Base-by-base conservation (phyloP, 768 basidiomycete species). In the Coprinopsis sp. region DNA sequence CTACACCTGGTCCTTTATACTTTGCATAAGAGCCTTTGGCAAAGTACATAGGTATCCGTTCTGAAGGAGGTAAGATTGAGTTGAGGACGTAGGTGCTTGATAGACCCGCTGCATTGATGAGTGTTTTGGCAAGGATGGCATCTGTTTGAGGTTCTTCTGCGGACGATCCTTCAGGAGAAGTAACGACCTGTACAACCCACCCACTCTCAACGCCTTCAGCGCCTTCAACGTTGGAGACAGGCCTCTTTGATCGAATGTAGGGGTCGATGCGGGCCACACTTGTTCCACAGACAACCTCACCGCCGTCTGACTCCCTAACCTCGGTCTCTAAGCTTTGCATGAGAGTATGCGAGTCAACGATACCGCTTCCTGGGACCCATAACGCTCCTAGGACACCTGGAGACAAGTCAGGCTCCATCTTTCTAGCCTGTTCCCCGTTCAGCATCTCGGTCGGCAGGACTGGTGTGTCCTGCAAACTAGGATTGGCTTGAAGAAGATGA, bases 181-280 rank as follows among this genome's bases (percentile, higher is more conserved):
- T 84, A 21, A 81, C 72, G 4, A 78, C 77, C 64, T 96, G 93
- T 7, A 96, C 85, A 16, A 94, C 81, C 93, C 93, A 97, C 2
- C 94, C 92, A 16, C 73, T 68, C 38, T 74, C 73, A 4, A 45
- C 46, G n/a, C 62, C 55, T 18, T 64, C 64, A 33, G 57, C 6
- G 48, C 66, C 59, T 16, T 63, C 56, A 29, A 53, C 34, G 29
- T 44, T 54, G 12, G 52, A n/a, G n/a, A n/a, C 33, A 6, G 55
- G 46, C 13, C 27, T 46, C 19, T 47, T 56, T 34, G 63, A 51
- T 33, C 61, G 61, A 37, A 55, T 54, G 58, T 70, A 73, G 2
- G 78, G 79, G 60, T 99, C 96, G 5, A 99, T 73, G 24, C 96
- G 79, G 14, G 95, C 91, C 24, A 90, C 90, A 14, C 74, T 74